Conservation (phyloP, 2,329 filamentous ascomycete genomes). For the Cladosporium phlei region DNA sequence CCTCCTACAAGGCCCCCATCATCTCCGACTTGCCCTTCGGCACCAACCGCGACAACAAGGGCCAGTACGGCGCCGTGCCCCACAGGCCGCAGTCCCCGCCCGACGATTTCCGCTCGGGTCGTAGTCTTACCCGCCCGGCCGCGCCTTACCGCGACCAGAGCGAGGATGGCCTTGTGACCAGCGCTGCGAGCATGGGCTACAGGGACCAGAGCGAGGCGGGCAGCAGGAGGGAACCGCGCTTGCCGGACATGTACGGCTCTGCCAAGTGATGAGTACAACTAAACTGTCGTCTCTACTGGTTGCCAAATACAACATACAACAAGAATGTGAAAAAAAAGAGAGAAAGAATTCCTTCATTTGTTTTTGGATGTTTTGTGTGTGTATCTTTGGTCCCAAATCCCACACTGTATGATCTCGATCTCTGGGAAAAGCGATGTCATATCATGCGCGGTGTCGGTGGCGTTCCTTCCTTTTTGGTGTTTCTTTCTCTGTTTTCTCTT, state of each 20-base stretch:
- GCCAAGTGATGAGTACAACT: too few species aligned
- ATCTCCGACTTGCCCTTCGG: constrained; percentile 27
- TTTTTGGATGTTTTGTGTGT: not conserved
- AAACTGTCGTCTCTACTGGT: too few species aligned
- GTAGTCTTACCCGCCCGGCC: constrained; percentile 14
- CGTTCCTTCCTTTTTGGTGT: not conserved
- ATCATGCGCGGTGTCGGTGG: constrained; percentile 8
- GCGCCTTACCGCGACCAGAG: constrained; percentile 24
- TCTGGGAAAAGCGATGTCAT: constrained; percentile 1
- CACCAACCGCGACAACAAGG: constrained; percentile 21
- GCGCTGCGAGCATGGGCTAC: constrained; percentile 31
- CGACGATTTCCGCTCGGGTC: constrained; percentile 9
- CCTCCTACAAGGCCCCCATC: constrained; percentile 29
- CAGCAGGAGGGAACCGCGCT: constrained; percentile 14
- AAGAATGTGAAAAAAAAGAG: not conserved
- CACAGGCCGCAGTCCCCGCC: constrained; percentile 18
- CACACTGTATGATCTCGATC: constrained; percentile 4
- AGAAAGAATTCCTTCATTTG: not conserved
- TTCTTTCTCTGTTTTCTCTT: not conserved
- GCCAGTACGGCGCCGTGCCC: constrained; percentile 30
- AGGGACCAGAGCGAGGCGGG: constrained; percentile 17
- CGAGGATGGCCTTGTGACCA: constrained; percentile 26
- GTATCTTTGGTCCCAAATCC: not conserved
- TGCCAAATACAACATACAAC: too few species aligned
- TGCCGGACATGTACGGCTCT: constrained; percentile 7